Base-by-base conservation (phyloP, 2,329 filamentous ascomycete genomes). In the Venturia pyrina region DNA sequence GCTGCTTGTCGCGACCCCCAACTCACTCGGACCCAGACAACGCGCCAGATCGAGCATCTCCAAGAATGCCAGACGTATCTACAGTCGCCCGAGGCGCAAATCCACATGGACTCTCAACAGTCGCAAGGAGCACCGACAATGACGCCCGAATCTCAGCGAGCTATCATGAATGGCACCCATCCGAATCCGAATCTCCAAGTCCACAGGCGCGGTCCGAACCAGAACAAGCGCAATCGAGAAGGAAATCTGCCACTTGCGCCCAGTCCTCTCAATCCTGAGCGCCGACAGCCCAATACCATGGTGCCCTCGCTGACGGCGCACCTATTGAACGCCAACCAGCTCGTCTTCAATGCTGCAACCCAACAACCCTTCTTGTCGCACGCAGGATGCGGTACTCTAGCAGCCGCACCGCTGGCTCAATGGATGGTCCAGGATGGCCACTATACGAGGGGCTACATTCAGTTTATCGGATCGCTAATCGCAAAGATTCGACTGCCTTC, bases 391-490 rank as follows among this genome's bases (percentile, higher is more conserved):
- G 88, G 89, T 28, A 83, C 81, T 0, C 77, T 89, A 21, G 77
- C 83, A 21, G 84, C 84, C 62, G 71, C 78, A 0, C 76, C 80
- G 0, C 78, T 91, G 13, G 82, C 83, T 24, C 80, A 82, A 73
- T 91, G 89, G 89, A 84, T 91, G 56, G 84, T 85, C 15, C 88
- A 90, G 74, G 88, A 91, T 74, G 80, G 86, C 10, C 82, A 91
- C 67, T 89, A 90, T 75, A 85, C 88, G 43, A 86, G 89, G 69
- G 83, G 84, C 63, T 89, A 90, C 75, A 83, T 90, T 70, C 81
- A 83, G 34, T 89, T 89, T 70, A 83, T 87, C 28, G 87, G 87
- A 10, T 78, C 81, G n/a, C 75, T 90, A 8, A 82, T 91, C 37
- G 79, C 83, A 43, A 85, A 87, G 69, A 79, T 90, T 57, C 76